Percentiles rank a stretch among this genome's conserved stretches.
These are phyloP conservation scores for Aureobasidium sp. DNA, from an alignment of 2,329 filamentous ascomycete species.

Conservation along the genomic window DNA sequence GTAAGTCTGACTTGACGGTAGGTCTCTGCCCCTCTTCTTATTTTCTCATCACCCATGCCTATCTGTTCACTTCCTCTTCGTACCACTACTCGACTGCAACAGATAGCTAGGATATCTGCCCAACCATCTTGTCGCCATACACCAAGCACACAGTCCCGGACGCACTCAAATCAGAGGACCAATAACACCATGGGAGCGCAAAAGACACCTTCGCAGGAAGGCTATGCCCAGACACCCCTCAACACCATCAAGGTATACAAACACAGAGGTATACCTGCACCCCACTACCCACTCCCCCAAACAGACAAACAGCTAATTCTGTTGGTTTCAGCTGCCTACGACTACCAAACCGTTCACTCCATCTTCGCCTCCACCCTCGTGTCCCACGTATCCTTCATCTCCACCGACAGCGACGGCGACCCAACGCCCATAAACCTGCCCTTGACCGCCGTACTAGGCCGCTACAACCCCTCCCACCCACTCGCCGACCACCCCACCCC, in stretches of 20 bases:
- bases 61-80: background rate
- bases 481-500: background rate
- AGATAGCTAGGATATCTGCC: background rate
- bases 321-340: background rate
- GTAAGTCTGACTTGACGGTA: background rate
- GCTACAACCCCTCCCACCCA: constrained; percentile 1
- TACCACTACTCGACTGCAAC: background rate
- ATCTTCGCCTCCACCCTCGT: constrained; percentile 10
- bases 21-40: background rate
- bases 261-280: background rate
- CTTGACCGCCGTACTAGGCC: constrained; percentile 8
- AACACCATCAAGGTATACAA: constrained; percentile 13
- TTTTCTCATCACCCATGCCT: background rate
- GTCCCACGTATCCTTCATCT: constrained; percentile 10
- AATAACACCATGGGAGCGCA: background rate
- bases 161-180: background rate
- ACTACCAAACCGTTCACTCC: constrained; percentile 10
- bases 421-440: constrained; percentile 10
- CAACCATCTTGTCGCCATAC: background rate
- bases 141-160: background rate
- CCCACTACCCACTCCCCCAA: background rate
- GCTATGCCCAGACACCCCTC: constrained; percentile 3
- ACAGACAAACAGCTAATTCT: background rate
- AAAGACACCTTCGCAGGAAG: background rate
- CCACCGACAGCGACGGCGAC: constrained; percentile 4